Evolutionary conservation across 148 eudicot genomes (phyloP).

Genomic region (Cornus kousa): DNA sequence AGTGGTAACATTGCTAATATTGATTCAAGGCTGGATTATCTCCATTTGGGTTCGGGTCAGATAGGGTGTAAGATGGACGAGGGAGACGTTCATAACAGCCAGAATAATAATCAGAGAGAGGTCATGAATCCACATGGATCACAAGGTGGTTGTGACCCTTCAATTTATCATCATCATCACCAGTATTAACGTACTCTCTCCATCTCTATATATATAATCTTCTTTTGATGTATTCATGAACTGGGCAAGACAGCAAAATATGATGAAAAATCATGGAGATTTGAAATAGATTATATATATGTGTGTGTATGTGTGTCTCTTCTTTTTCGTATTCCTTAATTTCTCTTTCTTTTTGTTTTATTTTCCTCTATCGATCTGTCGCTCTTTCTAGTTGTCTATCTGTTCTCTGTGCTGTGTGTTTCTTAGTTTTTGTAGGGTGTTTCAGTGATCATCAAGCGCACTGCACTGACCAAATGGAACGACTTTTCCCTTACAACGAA

Average conservation of each 20-base stretch:
- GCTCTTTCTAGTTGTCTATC: background rate
- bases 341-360: background rate
- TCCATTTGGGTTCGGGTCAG: conserved; percentile 36
- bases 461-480: conserved; percentile 1
- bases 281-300: background rate
- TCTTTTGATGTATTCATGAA: background rate
- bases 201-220: background rate
- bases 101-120: conserved; percentile 29
- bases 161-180: conserved; percentile 42
- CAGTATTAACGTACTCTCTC: conserved; percentile 27
- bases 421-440: background rate
- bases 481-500: conserved; percentile 20
- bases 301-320: too few relatives aligned
- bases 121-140: conserved; percentile 24
- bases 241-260: background rate
- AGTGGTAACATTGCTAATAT: conserved; percentile 46
- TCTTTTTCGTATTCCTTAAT: too few relatives aligned
- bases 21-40: conserved; percentile 76
- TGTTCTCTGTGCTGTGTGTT: background rate
- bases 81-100: conserved; percentile 17
- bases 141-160: background rate
- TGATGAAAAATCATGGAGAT: conserved; percentile 4
- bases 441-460: background rate
- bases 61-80: conserved; percentile 23
- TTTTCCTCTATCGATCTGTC: background rate